These are phyloP conservation scores for Hysterium pulicare DNA, from an alignment of 2,329 filamentous ascomycete genomes.

Conservation along the genomic window DNA sequence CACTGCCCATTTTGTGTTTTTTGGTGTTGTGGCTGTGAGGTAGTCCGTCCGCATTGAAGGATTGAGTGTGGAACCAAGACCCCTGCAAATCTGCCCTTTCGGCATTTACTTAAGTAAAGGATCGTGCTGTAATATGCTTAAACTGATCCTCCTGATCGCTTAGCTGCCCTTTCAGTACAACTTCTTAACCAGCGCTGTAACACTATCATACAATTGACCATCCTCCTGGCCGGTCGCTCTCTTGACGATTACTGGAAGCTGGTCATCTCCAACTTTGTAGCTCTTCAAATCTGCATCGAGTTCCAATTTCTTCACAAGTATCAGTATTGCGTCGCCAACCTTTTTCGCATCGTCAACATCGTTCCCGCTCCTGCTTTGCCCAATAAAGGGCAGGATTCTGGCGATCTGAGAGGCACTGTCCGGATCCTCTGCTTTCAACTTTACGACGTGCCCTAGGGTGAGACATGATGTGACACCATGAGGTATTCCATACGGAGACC, in stretches of 20 bases:
- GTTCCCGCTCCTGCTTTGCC: constrained; percentile 38
- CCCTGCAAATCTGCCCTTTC: neutral
- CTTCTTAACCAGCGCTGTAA: constrained; percentile 42
- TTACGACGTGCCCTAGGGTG: constrained; percentile 53
- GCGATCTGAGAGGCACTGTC: constrained; percentile 47
- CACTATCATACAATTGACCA: constrained; percentile 42
- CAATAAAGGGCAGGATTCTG: constrained; percentile 44
- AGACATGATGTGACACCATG: constrained; percentile 56
- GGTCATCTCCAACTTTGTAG: constrained; percentile 42
- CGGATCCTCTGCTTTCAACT: constrained; percentile 47
- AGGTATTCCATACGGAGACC: constrained; percentile 54
- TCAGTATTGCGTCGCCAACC: constrained; percentile 44
- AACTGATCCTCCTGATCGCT: neutral
- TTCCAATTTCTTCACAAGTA: constrained; percentile 43
- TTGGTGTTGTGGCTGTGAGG: too few relatives aligned
- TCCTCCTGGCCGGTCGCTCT: constrained; percentile 43
- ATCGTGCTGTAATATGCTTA: too few relatives aligned
- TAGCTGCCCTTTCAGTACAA: constrained; percentile 32
- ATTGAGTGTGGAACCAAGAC: neutral
- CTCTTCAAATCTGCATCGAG: constrained; percentile 46
- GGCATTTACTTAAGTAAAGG: too few relatives aligned
- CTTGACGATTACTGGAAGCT: constrained; percentile 43
- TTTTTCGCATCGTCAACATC: constrained; percentile 41
- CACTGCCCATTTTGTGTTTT: too few relatives aligned
- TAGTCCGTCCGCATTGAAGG: too few relatives aligned